Percentiles rank a stretch among this genome's conserved stretches.
Evolutionary conservation across 208 protist species (phyloP).

Genomic region (Leishmania turanica): DNA sequence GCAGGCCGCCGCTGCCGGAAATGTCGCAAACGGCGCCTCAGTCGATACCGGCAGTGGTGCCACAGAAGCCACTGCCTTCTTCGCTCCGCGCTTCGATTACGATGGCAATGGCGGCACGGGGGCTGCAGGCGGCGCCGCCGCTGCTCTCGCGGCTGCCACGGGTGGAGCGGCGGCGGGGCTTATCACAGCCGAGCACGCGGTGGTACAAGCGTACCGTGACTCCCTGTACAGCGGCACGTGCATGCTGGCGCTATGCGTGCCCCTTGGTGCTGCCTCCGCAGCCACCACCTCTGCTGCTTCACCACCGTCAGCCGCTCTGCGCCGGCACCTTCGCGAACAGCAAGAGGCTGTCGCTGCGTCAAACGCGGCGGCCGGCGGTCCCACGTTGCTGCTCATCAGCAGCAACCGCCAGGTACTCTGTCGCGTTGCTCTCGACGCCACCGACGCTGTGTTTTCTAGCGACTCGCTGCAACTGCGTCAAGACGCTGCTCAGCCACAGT

Average conservation of each 20-base stretch:
- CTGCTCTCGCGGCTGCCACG: not conserved
- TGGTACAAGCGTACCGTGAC: conserved; percentile 57
- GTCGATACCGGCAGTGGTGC: not conserved
- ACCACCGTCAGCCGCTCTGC: conserved; percentile 8
- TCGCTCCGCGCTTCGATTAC: conserved; percentile 9
- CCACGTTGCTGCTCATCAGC: conserved; percentile 22
- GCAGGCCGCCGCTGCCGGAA: not conserved
- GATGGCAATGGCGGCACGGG: not conserved
- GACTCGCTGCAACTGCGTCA: conserved; percentile 20
- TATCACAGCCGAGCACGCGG: conserved; percentile 45
- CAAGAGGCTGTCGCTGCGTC: conserved; percentile 1
- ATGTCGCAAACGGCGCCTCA: not conserved
- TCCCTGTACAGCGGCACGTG: conserved; percentile 44
- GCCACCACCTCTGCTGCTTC: not conserved
- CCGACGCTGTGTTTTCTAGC: conserved; percentile 9
- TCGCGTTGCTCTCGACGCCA: conserved; percentile 14
- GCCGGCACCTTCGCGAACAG: not conserved
- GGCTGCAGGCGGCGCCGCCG: not conserved
- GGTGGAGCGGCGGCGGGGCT: conserved; percentile 2
- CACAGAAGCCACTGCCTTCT: not conserved
- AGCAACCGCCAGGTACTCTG: conserved; percentile 29
- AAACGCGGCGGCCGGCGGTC: not conserved
- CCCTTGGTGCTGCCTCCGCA: conserved; percentile 18
- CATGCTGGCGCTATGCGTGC: conserved; percentile 59
- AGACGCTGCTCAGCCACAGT: conserved; percentile 17